Conservation (phyloP, 2,329 filamentous ascomycete species). For the Diplodia corticola region DNA sequence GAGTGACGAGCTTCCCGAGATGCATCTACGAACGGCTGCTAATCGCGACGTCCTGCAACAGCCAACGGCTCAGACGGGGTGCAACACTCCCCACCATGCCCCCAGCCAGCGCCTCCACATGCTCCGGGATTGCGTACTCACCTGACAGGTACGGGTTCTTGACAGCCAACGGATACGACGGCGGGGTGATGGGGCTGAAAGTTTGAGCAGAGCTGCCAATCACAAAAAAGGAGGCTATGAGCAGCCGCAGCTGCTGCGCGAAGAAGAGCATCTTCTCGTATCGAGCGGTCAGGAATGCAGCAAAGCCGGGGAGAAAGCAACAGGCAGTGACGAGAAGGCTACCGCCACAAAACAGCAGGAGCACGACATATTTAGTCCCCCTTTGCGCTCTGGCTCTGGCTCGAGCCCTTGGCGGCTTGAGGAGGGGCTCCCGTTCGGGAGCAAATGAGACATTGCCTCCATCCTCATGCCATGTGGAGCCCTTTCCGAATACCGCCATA, state of each 20-base stretch:
- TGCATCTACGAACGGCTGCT: slow-evolving; percentile 17
- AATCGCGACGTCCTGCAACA: neutral
- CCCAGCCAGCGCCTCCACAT: neutral
- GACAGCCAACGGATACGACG: slow-evolving; percentile 48
- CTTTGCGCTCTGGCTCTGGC: neutral
- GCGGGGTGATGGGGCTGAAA: slow-evolving; percentile 37
- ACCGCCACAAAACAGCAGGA: slow-evolving; percentile 17
- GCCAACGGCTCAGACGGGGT: neutral
- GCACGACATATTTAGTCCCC: slow-evolving; percentile 21
- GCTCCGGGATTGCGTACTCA: slow-evolving; percentile 18
- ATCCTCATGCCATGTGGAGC: slow-evolving; percentile 20
- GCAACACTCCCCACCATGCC: slow-evolving; percentile 1
- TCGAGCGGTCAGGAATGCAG: neutral
- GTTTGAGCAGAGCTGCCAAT: slow-evolving; percentile 12
- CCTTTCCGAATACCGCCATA: slow-evolving; percentile 18
- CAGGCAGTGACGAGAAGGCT: slow-evolving; percentile 15
- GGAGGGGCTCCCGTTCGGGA: slow-evolving; percentile 20
- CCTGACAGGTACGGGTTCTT: slow-evolving; percentile 46
- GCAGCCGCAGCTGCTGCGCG: slow-evolving; percentile 3
- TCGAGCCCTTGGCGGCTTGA: slow-evolving; percentile 5
- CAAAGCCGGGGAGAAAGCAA: slow-evolving; percentile 10
- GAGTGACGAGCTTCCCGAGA: slow-evolving; percentile 4
- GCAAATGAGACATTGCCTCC: slow-evolving; percentile 19
- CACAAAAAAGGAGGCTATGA: slow-evolving; percentile 10
- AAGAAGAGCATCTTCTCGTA: slow-evolving; percentile 20